These are phyloP conservation scores for Euphorbia lathyris DNA, from an alignment of 345 rosid species.

Conservation along the genomic window DNA sequence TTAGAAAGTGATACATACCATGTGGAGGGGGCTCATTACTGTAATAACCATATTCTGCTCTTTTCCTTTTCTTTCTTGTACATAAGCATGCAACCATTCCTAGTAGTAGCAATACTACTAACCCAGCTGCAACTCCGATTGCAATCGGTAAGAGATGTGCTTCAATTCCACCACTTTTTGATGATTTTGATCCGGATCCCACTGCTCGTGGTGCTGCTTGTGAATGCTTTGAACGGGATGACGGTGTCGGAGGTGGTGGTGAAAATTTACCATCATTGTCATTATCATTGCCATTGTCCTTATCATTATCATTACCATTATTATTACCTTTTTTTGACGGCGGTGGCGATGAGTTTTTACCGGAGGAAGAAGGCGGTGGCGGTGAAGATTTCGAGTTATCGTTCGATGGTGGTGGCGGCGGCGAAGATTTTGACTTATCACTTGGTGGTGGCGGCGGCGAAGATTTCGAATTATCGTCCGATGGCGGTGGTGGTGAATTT, in stretches of 20 bases:
- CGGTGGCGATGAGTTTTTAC: background rate
- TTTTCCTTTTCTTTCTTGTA: constrained; percentile 49
- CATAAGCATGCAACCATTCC: constrained; percentile 35
- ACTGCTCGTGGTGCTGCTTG: constrained; percentile 31
- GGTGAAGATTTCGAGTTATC: constrained; percentile 30
- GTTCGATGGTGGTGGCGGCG: constrained; percentile 19
- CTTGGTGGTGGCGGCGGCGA: constrained; percentile 8
- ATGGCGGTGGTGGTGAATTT: constrained; percentile 22
- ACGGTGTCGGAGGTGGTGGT: constrained; percentile 35
- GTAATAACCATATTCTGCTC: constrained; percentile 33
- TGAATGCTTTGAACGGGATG: constrained; percentile 21
- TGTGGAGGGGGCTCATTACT: constrained; percentile 19
- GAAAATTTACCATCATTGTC: background rate
- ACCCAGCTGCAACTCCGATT: constrained; percentile 40
- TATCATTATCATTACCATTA: background rate
- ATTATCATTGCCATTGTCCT: background rate
- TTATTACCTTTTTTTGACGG: background rate
- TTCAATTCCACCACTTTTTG: constrained; percentile 5
- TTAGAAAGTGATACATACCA: background rate
- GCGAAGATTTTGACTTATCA: constrained; percentile 2
- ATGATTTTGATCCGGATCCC: constrained; percentile 9
- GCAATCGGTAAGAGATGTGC: constrained; percentile 9
- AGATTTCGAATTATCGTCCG: constrained; percentile 11
- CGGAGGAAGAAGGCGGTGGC: constrained; percentile 9
- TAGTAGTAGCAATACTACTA: constrained; percentile 40